phyloP scores from a whole-genome alignment of 2,329 filamentous ascomycete genomes.

The Ophiognomonia clavigignenti-juglandacearum region DNA sequence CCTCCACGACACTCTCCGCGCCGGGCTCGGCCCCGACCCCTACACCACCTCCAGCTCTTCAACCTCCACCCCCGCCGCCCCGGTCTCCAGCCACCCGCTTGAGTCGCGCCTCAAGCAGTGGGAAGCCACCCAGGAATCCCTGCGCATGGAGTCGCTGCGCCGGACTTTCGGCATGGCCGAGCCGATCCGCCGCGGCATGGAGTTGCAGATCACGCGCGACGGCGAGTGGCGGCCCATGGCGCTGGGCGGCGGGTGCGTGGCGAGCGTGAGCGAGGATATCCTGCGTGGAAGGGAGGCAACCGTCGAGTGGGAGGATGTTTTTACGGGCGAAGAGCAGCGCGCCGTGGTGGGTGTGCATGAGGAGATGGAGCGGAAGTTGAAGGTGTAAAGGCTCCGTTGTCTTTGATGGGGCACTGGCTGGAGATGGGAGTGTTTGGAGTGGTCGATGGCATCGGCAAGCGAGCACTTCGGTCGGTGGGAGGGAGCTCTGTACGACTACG shows the following conservation, averaged over 20 bases:
- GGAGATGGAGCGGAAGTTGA: conserved; percentile 90
- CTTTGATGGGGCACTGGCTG: neutral
- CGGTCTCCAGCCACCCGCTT: conserved; percentile 78
- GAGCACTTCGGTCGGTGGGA: neutral
- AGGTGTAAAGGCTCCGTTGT: no score
- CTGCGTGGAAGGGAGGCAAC: conserved; percentile 72
- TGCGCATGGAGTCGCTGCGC: conserved; percentile 85
- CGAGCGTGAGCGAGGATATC: conserved; percentile 84
- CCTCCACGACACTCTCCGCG: conserved; percentile 87
- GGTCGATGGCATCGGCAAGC: neutral
- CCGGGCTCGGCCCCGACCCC: conserved; percentile 66
- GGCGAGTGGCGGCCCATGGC: conserved; percentile 75
- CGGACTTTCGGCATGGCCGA: conserved; percentile 89
- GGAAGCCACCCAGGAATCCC: conserved; percentile 79
- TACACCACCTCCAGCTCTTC: conserved; percentile 37
- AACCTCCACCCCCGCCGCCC: conserved; percentile 34
- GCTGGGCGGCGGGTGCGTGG: conserved; percentile 54
- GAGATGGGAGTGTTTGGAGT: neutral
- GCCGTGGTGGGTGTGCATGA: conserved; percentile 72
- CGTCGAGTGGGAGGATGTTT: conserved; percentile 92
- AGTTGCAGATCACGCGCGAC: conserved; percentile 79
- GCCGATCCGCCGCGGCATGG: conserved; percentile 89
- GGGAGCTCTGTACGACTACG: conserved; percentile 7
- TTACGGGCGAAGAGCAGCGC: conserved; percentile 70
- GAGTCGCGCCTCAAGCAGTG: conserved; percentile 85